phyloP scores from a whole-genome alignment of 257 asterid genomes.

The Misopates orontium region DNA sequence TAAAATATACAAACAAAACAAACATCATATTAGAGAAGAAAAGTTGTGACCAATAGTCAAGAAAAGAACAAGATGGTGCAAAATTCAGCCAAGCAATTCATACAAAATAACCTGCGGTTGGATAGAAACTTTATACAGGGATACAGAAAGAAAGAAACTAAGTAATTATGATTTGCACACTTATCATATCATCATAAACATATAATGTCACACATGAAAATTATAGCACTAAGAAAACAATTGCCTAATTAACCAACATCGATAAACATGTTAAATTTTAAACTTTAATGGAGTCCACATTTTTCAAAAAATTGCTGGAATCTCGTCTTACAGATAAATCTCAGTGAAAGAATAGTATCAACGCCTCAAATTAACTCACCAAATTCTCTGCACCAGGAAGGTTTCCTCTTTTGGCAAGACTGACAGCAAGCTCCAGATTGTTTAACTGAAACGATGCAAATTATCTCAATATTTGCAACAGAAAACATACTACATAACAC shows the following conservation, averaged over 20 bases:
- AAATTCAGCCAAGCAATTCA: conserved; percentile 6
- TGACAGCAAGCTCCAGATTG: conserved; percentile 96
- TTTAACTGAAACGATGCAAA: conserved; percentile 54
- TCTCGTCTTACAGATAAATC: background rate
- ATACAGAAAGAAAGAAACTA: background rate
- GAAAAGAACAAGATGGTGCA: background rate
- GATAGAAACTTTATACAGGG: conserved; percentile 13
- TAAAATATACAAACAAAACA: background rate
- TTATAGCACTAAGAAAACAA: background rate
- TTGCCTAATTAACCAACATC: conserved; percentile 5
- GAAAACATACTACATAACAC: background rate
- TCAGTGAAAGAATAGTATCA: background rate
- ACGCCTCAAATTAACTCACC: conserved; percentile 43
- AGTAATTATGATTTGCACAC: too few relatives aligned
- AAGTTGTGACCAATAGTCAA: background rate
- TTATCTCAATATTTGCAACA: conserved; percentile 20
- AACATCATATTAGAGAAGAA: background rate
- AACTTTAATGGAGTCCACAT: conserved; percentile 14
- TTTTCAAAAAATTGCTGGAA: background rate
- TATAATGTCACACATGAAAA: too few relatives aligned
- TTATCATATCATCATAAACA: too few relatives aligned
- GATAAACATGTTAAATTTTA: conserved; percentile 11
- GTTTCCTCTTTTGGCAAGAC: conserved; percentile 94
- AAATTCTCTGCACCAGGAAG: conserved; percentile 96
- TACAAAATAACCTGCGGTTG: background rate